phyloP scores from a whole-genome alignment of 1,284 basidiomycete species.

The Fomitiporia mediterranea region DNA sequence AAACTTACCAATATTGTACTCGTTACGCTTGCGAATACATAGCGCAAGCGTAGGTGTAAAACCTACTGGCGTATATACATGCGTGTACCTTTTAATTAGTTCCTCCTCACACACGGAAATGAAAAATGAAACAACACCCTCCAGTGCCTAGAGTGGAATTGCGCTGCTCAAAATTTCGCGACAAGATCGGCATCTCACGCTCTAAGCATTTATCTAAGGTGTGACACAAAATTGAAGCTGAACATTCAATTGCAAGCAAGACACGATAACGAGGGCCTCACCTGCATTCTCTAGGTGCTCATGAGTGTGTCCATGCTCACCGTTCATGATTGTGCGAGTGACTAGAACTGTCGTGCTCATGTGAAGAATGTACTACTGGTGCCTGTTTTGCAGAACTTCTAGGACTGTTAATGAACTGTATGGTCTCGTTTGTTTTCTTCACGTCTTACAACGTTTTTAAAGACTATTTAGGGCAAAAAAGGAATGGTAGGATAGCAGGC shows the following conservation, averaged over 20 bases:
- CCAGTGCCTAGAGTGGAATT: conserved; percentile 98
- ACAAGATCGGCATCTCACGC: conserved; percentile 82
- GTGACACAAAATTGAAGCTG: conserved; percentile 13
- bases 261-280: too few relatives aligned
- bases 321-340: conserved; percentile 49
- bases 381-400: conserved; percentile 30
- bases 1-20: conserved; percentile 89
- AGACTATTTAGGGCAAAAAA: too few relatives aligned
- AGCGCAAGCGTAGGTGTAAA: conserved; percentile 91
- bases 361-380: conserved; percentile 36
- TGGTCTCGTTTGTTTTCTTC: conserved; percentile 31
- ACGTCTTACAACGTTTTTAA: too few relatives aligned
- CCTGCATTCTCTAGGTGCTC: conserved; percentile 87
- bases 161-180: conserved; percentile 85
- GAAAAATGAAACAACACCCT: conserved; percentile 54
- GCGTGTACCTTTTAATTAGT: neutral
- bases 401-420: conserved; percentile 68
- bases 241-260: conserved; percentile 17
- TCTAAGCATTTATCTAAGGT: conserved; percentile 85
- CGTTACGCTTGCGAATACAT: conserved; percentile 78
- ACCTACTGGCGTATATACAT: conserved; percentile 74
- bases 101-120: neutral
- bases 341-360: conserved; percentile 34
- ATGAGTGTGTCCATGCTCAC: conserved; percentile 87
- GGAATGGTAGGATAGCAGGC: too few relatives aligned